These are phyloP conservation scores for Hypoxylon sp. DNA, from an alignment of 2,329 filamentous ascomycete genomes.

Conservation along the genomic window DNA sequence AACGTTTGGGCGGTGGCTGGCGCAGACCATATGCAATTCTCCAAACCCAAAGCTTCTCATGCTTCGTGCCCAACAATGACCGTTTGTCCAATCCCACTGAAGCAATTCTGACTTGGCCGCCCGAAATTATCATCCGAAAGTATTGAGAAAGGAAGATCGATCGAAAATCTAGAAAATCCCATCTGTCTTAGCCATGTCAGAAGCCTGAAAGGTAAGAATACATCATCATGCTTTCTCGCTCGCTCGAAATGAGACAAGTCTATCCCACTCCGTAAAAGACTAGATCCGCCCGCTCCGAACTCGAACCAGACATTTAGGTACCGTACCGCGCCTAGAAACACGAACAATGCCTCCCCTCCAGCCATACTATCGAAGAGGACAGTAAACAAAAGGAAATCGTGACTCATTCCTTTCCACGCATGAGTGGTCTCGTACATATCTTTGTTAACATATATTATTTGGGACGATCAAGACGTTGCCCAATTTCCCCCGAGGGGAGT, in stretches of 20 bases:
- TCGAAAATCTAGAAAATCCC: constrained; percentile 32
- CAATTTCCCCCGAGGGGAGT: constrained; percentile 28
- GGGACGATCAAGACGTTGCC: constrained; percentile 37
- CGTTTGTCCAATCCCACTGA: constrained; percentile 34
- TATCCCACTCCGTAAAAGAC: constrained; percentile 27
- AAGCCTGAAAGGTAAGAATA: constrained; percentile 34
- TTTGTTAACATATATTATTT: constrained; percentile 42
- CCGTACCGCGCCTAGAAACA: constrained; percentile 34
- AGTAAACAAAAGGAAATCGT: constrained; percentile 43
- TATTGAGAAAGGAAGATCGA: constrained; percentile 29
- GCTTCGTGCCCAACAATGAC: constrained; percentile 36
- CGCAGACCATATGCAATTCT: constrained; percentile 33
- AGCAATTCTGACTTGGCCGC: constrained; percentile 32
- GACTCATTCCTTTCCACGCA: constrained; percentile 46
- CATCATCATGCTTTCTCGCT: constrained; percentile 34
- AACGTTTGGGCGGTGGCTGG: constrained; percentile 32
- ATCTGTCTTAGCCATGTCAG: constrained; percentile 27
- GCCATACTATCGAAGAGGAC: constrained; percentile 31
- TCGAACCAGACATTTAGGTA: constrained; percentile 25
- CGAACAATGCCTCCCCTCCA: constrained; percentile 24
- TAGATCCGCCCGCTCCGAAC: constrained; percentile 24
- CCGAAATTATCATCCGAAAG: constrained; percentile 30
- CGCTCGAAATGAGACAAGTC: constrained; percentile 40
- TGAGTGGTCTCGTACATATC: constrained; percentile 43
- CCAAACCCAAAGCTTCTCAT: constrained; percentile 32